Percentiles rank a stretch among this genome's conserved stretches.
These are phyloP conservation scores for Botrytis sinoallii DNA, from an alignment of 2,329 filamentous ascomycete genomes.

Conservation along the genomic window DNA sequence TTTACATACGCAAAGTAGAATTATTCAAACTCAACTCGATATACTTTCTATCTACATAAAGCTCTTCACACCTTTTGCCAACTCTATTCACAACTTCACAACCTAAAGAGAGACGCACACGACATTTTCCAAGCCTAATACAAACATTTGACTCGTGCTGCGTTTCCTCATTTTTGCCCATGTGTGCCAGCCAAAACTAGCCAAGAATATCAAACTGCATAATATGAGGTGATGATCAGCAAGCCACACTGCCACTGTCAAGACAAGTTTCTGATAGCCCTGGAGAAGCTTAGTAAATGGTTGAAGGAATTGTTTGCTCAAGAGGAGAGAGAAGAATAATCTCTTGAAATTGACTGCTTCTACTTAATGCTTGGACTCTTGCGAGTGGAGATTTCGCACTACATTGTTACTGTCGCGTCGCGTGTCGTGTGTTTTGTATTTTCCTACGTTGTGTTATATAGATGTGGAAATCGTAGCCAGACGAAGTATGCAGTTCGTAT, in stretches of 20 bases:
- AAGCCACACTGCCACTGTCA: not conserved
- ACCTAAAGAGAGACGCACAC: not conserved
- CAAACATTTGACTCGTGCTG: not conserved
- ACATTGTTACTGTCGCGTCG: not conserved
- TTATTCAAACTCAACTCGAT: not conserved
- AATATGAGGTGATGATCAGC: conserved; percentile 3
- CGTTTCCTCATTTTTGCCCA: not conserved
- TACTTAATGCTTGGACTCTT: not conserved
- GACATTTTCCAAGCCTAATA: not conserved
- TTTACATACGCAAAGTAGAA: not conserved
- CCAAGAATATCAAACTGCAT: not conserved
- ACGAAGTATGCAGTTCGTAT: not conserved
- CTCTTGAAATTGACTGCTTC: not conserved
- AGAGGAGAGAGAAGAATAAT: not conserved
- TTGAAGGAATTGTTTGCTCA: not conserved
- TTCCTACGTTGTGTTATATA: not conserved
- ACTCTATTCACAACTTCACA: not conserved
- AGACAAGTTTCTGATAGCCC: not conserved
- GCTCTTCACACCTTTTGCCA: not conserved
- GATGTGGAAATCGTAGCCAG: not conserved
- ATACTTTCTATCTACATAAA: not conserved
- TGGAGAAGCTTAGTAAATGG: not conserved
- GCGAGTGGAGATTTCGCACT: not conserved
- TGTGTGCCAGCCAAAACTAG: not conserved
- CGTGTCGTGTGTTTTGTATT: not conserved